Conservation (phyloP, 306 rosid genomes). For the Pyrus betulifolia region DNA sequence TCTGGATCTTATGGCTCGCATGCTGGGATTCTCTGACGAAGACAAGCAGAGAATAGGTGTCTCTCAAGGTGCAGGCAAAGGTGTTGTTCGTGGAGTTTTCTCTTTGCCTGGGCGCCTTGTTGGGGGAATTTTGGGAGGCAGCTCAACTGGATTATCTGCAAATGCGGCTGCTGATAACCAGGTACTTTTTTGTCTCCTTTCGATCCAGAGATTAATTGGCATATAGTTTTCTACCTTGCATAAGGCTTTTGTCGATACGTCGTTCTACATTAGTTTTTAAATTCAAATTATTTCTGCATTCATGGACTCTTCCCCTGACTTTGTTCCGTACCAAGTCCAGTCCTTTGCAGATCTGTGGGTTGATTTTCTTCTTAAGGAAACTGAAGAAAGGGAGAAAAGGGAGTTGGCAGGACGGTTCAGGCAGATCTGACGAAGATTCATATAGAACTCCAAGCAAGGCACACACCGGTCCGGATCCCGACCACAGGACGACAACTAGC, state of each 20-base stretch:
- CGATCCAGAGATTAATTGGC: background rate
- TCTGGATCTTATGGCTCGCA: conserved; percentile 92
- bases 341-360: conserved; percentile 99
- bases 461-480: conserved; percentile 15
- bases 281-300: background rate
- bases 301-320: background rate
- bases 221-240: background rate
- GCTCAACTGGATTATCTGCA: conserved; percentile 45
- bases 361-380: conserved; percentile 95
- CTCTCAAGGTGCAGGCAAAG: conserved; percentile 82
- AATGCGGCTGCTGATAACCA: conserved; percentile 63
- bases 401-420: conserved; percentile 42
- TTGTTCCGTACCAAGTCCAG: conserved; percentile 34
- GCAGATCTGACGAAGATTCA: conserved; percentile 34
- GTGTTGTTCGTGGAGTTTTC: conserved; percentile 93
- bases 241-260: background rate
- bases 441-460: conserved; percentile 14
- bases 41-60: conserved; percentile 89
- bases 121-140: conserved; percentile 83
- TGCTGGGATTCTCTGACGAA: conserved; percentile 91
- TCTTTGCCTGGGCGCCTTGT: conserved; percentile 93
- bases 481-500: conserved; percentile 27
- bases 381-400: conserved; percentile 73
- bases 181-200: conserved; percentile 26
- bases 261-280: background rate